Conservation (phyloP, 2,329 filamentous ascomycete species). For the Amylocarpus encephaloides region DNA sequence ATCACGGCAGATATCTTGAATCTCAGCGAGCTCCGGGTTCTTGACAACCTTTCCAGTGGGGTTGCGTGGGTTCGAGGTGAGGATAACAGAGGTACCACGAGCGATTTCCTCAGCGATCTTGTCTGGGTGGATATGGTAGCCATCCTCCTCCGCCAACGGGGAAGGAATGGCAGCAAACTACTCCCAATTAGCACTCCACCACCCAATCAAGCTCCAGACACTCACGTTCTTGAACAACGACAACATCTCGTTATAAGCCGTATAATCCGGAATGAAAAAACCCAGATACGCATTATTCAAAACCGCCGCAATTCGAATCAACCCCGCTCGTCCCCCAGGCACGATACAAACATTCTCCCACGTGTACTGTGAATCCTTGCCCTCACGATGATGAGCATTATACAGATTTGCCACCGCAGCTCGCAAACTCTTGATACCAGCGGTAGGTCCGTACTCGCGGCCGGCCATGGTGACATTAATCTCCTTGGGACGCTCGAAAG, state of each 20-base stretch:
- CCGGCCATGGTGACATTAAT: conserved; percentile 74
- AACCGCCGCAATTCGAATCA: conserved; percentile 92
- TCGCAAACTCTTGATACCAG: conserved; percentile 84
- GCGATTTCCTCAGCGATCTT: conserved; percentile 90
- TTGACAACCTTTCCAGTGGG: conserved; percentile 83
- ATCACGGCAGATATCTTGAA: conserved; percentile 88
- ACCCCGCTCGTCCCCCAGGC: conserved; percentile 81
- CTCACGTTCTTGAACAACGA: conserved; percentile 82
- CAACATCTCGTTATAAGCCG: conserved; percentile 96
- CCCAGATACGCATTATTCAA: conserved; percentile 86
- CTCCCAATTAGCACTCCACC: conserved; percentile 1
- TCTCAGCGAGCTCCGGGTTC: conserved; percentile 79
- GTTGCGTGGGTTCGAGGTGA: conserved; percentile 94
- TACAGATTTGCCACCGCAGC: conserved; percentile 88
- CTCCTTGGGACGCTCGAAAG: conserved; percentile 72
- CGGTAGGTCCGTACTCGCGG: conserved; percentile 87
- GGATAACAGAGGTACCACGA: conserved; percentile 77
- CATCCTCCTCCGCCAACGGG: conserved; percentile 75
- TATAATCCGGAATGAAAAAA: conserved; percentile 94
- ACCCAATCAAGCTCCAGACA: conserved; percentile 6
- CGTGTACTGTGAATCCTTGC: conserved; percentile 82
- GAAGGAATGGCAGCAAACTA: conserved; percentile 82
- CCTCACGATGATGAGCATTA: conserved; percentile 85
- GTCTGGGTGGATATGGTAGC: conserved; percentile 88
- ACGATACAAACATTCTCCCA: conserved; percentile 98